Evolutionary conservation across 1,284 basidiomycete species (phyloP), one percentile per base, ranked within the genome.

Genomic region (Fomitopsis schrenkii): DNA sequence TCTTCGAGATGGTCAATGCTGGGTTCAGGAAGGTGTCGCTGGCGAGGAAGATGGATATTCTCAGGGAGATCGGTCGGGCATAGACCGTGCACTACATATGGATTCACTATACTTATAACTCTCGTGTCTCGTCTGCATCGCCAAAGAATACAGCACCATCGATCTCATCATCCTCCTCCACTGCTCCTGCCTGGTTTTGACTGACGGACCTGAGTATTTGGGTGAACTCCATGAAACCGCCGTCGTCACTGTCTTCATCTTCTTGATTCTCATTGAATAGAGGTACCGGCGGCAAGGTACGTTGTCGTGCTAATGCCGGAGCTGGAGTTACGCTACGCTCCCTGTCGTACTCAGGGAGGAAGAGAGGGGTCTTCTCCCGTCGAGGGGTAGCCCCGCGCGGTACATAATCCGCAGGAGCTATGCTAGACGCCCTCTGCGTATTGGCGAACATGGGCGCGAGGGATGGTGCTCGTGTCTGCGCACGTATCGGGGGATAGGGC

Each of bases 1-100:
- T 81, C 22, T 94, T 94, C 68, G 91, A 93, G 69, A 92, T 93
- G 88, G 75, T 77, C 41, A 83, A 83, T 60, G 86, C 87, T 19
- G 93, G 93, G 5, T 95, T 94, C 74, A 83, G 79, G 68, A 73
- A 78, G 62, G 91, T 93, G 2, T 80, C 81, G 41, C 76, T 84
- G 62, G 64, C 77, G 35, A 80, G 91, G 59, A 84, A 80, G 70
- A 59, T 80, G 60, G 90, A 92, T 67, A 92, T 93, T 63, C 72
- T 93, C 62, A 80, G 77, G 63, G 91, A 93, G 71, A 86, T 93
- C 62, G 91, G 91, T 22, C 80, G 87, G 42, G 87, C 83, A 54
- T 92, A 67, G 41, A 45, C 55, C 26, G 8, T 26, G 30, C 48
- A 50, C 9, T 33, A 30, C 48, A 50, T 17, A 28, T 17, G 30